Evolutionary conservation across 805 yeast genomes (phyloP), one percentile per base, ranked within the genome.

Genomic region (Pichia deserticola): DNA sequence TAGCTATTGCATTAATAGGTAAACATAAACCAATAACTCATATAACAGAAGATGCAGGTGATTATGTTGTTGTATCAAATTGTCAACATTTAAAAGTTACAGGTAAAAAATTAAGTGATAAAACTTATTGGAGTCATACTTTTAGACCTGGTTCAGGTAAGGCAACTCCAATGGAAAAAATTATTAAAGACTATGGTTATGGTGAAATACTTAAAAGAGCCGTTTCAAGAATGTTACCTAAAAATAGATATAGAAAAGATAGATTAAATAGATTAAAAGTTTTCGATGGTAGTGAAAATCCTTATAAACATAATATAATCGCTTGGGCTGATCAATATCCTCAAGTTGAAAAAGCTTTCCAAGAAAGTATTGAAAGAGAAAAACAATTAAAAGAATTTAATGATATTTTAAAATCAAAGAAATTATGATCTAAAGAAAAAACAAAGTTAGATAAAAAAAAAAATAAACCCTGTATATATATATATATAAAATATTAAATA

Each of bases 161-260:
- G 60, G 80, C 87, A 58, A 77, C 82, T 41, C 82, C 97, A 27
- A 85, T 93, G 93, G 81, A 81, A 49, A 82, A 79, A 53, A 70
- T 90, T 66, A 78, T 81, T 38, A 79, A 72, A 43, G 83, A 89
- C 64, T 81, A 84, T 60, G 99, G 99, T 7, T 86, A 81, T 58
- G 83, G 88, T n/a, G 98, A 93, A 67, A 71, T 90, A 11, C 71
- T 93, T 59, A 78, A 70, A 59, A 80, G 85, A 59, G 98, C 99
- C 2, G 99, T 93, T 6, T 83, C 88, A 54, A 95, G 95, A 50
- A 93, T 93, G 99, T 75, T 93, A 49, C 99, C 99, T 40, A 90
- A 88, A 71, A 92, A 93, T 67, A 82, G 82, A 60, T 77, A 84
- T 55, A 80, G 98, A 66, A 78, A 83, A 60, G 70, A 73, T 12